Percentiles rank a stretch among this genome's conserved stretches.
These are phyloP conservation scores for Agrocybe chaxingu DNA, from an alignment of 768 basidiomycete species.

Conservation along the genomic window DNA sequence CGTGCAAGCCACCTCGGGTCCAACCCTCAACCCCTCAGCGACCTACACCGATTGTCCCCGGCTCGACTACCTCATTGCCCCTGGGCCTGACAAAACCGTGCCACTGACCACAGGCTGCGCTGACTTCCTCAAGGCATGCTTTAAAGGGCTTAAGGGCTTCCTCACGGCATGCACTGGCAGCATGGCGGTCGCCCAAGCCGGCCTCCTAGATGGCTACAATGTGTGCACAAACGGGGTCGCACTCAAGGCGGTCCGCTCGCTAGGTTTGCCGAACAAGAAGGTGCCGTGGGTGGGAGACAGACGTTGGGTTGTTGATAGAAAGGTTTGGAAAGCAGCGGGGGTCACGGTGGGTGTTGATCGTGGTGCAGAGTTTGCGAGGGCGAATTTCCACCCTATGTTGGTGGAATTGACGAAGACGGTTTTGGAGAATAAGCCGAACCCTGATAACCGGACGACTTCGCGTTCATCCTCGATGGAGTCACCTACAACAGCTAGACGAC, in stretches of 20 bases:
- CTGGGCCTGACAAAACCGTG: slow-evolving; percentile 15
- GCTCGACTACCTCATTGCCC: slow-evolving; percentile 24
- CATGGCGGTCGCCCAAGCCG: slow-evolving; percentile 16
- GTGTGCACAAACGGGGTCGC: too few species aligned
- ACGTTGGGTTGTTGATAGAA: too few species aligned
- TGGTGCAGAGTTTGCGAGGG: too few species aligned
- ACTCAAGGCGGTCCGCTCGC: slow-evolving; percentile 1
- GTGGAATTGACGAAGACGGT: too few species aligned
- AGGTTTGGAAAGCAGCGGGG: too few species aligned
- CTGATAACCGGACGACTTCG: too few species aligned
- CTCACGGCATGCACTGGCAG: slow-evolving; percentile 21
- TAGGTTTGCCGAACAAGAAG: slow-evolving; percentile 13
- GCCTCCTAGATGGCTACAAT: too few species aligned
- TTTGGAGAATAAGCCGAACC: too few species aligned
- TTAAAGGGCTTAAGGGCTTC: slow-evolving; percentile 12
- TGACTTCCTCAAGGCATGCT: slow-evolving; percentile 12
- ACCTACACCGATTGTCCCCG: slow-evolving; percentile 18
- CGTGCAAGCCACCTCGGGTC: slow-evolving; percentile 17
- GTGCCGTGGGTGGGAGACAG: slow-evolving; percentile 24
- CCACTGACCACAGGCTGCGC: slow-evolving; percentile 11
- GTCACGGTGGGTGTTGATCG: too few species aligned
- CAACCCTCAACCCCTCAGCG: slow-evolving; percentile 13
- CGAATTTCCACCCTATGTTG: too few species aligned
- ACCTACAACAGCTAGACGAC: too few species aligned
- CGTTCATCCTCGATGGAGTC: too few species aligned